These are phyloP conservation scores for Saccharomyces hybrid DNA, from an alignment of 1,139 yeast genomes.

Conservation along the genomic window DNA sequence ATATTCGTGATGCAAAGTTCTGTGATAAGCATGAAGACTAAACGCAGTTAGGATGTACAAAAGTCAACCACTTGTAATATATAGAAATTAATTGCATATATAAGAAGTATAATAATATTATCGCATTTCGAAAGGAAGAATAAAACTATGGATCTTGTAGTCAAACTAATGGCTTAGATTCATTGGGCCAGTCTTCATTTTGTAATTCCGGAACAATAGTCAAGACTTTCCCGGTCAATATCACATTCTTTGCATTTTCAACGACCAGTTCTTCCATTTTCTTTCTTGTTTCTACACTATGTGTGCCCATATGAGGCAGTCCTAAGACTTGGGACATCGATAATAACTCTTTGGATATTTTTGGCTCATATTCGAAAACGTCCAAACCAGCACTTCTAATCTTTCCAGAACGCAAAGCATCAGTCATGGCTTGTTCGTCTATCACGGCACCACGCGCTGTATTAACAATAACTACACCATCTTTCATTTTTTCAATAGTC, in stretches of 20 bases:
- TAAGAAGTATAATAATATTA: background rate
- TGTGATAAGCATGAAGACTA: background rate
- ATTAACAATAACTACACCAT: slow-evolving; percentile 56
- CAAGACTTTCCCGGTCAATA: slow-evolving; percentile 53
- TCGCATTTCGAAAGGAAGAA: background rate
- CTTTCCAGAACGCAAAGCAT: slow-evolving; percentile 58
- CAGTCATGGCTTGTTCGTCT: slow-evolving; percentile 56
- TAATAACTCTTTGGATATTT: slow-evolving; percentile 50
- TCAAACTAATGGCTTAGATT: slow-evolving; percentile 6
- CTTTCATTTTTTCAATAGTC: slow-evolving; percentile 50
- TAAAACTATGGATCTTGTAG: background rate
- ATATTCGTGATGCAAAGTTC: slow-evolving; percentile 9
- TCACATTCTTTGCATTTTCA: slow-evolving; percentile 33
- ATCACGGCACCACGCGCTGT: slow-evolving; percentile 73
- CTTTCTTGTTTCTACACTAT: slow-evolving; percentile 48
- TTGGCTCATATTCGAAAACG: slow-evolving; percentile 80
- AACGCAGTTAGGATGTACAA: background rate
- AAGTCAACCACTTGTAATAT: background rate
- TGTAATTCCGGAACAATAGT: slow-evolving; percentile 62
- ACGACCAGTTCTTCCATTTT: slow-evolving; percentile 49
- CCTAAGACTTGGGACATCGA: slow-evolving; percentile 49
- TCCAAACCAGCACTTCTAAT: slow-evolving; percentile 72
- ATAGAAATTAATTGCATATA: background rate
- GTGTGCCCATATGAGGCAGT: slow-evolving; percentile 81
- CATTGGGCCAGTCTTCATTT: slow-evolving; percentile 23